Evolutionary conservation across 306 rosid species (phyloP).

Genomic region (Vachellia collinsii): DNA sequence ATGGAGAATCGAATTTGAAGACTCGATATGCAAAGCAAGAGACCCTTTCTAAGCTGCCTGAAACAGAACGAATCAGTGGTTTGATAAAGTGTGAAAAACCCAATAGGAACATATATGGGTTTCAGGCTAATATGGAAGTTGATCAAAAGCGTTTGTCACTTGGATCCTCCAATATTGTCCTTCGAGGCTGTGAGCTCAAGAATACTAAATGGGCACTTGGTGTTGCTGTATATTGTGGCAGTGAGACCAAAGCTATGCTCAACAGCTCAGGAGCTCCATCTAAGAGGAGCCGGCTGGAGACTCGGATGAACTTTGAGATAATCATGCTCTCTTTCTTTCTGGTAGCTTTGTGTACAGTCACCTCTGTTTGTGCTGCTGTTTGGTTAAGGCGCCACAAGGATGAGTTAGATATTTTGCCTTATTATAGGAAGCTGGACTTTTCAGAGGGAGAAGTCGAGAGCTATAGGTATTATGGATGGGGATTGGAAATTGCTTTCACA

Average conservation of each 20-base stretch:
- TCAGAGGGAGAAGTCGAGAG: slow-evolving; percentile 33
- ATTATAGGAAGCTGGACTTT: slow-evolving; percentile 65
- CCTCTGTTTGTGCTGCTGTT: slow-evolving; percentile 74
- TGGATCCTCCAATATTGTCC: slow-evolving; percentile 87
- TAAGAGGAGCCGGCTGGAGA: slow-evolving; percentile 91
- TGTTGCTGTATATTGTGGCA: slow-evolving; percentile 84
- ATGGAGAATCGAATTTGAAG: slow-evolving; percentile 97
- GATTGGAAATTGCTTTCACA: slow-evolving; percentile 69
- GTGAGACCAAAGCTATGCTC: slow-evolving; percentile 95
- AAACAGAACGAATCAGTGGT: slow-evolving; percentile 60
- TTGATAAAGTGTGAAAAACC: slow-evolving; percentile 91
- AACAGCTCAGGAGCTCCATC: slow-evolving; percentile 97
- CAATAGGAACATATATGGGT: slow-evolving; percentile 90
- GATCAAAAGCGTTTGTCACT: slow-evolving; percentile 81
- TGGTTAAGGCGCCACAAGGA: slow-evolving; percentile 69
- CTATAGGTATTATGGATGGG: slow-evolving; percentile 79
- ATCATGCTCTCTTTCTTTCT: slow-evolving; percentile 80
- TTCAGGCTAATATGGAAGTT: slow-evolving; percentile 80
- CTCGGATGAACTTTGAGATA: slow-evolving; percentile 88
- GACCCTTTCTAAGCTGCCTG: slow-evolving; percentile 68
- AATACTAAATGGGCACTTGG: slow-evolving; percentile 86
- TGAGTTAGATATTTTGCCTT: slow-evolving; percentile 58
- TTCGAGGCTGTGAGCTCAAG: slow-evolving; percentile 92
- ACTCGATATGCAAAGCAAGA: slow-evolving; percentile 93
- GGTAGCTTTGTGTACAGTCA: slow-evolving; percentile 65